A percentile compares a stretch with the other conserved stretches of the same genome.
Evolutionary conservation across 1,284 basidiomycete species (phyloP).

Genomic region (Leccinum fallax): DNA sequence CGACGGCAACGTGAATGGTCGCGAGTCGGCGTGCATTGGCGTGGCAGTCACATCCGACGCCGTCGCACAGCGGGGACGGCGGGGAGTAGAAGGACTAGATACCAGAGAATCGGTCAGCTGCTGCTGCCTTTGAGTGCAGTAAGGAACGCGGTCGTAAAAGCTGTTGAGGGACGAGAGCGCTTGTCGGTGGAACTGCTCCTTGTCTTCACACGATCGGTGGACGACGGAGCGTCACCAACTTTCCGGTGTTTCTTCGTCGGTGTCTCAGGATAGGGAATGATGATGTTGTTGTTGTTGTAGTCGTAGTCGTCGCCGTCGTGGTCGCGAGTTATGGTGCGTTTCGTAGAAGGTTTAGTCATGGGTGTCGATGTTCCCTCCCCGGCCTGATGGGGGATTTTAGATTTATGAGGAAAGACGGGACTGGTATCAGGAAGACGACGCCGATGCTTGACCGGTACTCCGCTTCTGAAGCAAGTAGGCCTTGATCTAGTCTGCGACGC

Average conservation of each 20-base stretch:
- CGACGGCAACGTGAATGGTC: neutral
- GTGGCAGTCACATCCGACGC: neutral
- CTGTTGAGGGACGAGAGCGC: neutral
- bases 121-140: conserved; percentile 15
- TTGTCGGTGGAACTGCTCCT: conserved; percentile 14
- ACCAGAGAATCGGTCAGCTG: too few species aligned
- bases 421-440: neutral
- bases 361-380: conserved; percentile 7
- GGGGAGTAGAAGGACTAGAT: conserved; percentile 35
- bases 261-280: conserved; percentile 25
- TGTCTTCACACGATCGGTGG: conserved; percentile 14
- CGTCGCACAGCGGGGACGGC: conserved; percentile 7
- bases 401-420: conserved; percentile 11
- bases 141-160: conserved; percentile 23
- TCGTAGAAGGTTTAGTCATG: conserved; percentile 17
- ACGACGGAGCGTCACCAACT: conserved; percentile 13
- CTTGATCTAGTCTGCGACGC: conserved; percentile 29
- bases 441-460: neutral
- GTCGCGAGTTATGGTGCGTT: conserved; percentile 20
- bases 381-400: conserved; percentile 17
- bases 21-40: conserved; percentile 2
- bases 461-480: conserved; percentile 8
- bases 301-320: neutral
- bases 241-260: conserved; percentile 34
- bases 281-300: neutral